Evolutionary conservation across 192 early-diverging fungal species (phyloP), one percentile per base, ranked within the genome.

Genomic region (Umbelopsis sp.): DNA sequence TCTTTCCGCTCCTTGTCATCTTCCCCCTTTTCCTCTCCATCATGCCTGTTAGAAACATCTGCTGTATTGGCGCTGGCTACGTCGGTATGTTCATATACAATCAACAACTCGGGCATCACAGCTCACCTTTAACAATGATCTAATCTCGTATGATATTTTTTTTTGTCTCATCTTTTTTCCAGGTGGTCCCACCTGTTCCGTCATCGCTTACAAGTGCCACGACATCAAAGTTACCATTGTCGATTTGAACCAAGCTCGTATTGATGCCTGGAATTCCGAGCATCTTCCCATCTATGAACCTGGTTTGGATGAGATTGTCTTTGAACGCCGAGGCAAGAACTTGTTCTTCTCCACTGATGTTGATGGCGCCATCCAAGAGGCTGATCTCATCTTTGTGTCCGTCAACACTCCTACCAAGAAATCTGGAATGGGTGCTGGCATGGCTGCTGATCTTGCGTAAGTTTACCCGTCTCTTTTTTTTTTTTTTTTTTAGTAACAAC

Each of bases 11-110:
- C 67, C 56, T 62, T 62, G 56, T 62, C 56, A 62, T 62, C 56
- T 62, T 54, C 56, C 56, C 43, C 31, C 68, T 68, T 68, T 43
- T 45, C 68, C 22, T 70, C 68, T 50, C 25, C 68, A 70, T n/a
- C 68, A 50, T 68, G 44, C 22, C 66, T 54, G 75, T 77, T 50
- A 85, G 81, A 59, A 92, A 91, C 77, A 94, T 97, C 65, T 95
- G 94, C 84, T 97, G 94, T 77, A 92, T 97, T 76, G 96, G 96
- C 69, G 96, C 96, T 68, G 96, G 96, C 65, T 97, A 97, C 82
- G 95, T 97, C 49, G 96, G 95, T 94, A 82, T 72, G 88, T 81
- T 41, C 38, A 41, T 41, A 4, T 11, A 6, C 38, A 11, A 41
- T 11, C 38, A 1, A 45, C 45, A 53, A 45, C 21, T 17, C n/a